Conservation (phyloP, 805 yeast genomes). For the Metschnikowia gelsemii region DNA sequence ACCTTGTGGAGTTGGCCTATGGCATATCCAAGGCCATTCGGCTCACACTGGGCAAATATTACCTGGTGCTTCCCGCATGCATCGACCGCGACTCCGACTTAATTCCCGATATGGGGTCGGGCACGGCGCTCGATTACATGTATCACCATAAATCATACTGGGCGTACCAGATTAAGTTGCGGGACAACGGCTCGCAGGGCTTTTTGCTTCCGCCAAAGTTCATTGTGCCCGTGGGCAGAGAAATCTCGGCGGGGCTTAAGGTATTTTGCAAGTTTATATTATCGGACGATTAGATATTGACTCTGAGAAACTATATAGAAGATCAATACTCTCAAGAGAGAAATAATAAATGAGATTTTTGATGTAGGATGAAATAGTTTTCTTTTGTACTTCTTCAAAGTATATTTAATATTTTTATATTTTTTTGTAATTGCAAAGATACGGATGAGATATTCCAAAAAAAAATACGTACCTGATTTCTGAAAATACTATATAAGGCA, state of each 20-base stretch:
- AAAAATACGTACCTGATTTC: too few species aligned
- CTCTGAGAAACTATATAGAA: too few species aligned
- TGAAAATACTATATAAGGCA: too few species aligned
- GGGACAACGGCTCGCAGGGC: conserved; percentile 83
- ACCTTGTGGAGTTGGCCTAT: conserved; percentile 75
- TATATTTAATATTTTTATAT: too few species aligned
- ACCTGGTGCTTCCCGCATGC: conserved; percentile 75
- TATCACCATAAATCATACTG: conserved; percentile 77
- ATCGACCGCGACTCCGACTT: conserved; percentile 73
- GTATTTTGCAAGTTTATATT: conserved; percentile 52
- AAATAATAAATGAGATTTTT: too few species aligned
- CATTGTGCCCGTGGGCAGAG: conserved; percentile 76
- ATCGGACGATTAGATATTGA: conserved; percentile 26
- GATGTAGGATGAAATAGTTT: too few species aligned
- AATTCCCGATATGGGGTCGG: conserved; percentile 73
- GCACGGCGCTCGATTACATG: conserved; percentile 80
- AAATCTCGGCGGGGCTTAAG: conserved; percentile 64
- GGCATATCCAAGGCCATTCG: conserved; percentile 77
- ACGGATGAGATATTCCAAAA: too few species aligned
- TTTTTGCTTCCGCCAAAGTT: conserved; percentile 69
- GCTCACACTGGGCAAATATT: conserved; percentile 57
- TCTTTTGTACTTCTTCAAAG: too few species aligned
- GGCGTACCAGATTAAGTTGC: conserved; percentile 79
- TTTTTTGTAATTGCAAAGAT: too few species aligned
- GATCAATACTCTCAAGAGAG: too few species aligned